phyloP scores from a whole-genome alignment of 1,139 yeast genomes.

The Yamadazyma buinensis region DNA sequence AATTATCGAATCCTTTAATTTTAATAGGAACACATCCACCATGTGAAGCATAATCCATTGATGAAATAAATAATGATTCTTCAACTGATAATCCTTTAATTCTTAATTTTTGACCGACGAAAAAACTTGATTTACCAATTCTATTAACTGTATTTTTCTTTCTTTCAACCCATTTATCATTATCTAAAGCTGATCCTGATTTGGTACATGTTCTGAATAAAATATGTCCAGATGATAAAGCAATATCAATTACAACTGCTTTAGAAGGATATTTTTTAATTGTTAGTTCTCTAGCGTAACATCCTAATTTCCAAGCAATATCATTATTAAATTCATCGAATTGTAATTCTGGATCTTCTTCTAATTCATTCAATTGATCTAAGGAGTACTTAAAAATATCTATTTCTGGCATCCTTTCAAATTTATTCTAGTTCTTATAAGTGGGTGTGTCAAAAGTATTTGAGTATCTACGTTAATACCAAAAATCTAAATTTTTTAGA shows the following conservation, averaged over 20 bases:
- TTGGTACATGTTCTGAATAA: constrained; percentile 49
- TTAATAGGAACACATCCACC: constrained; percentile 63
- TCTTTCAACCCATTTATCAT: constrained; percentile 57
- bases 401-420: constrained; percentile 3
- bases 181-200: constrained; percentile 44
- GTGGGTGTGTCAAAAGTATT: no score
- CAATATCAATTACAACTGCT: constrained; percentile 49
- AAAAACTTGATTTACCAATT: constrained; percentile 52
- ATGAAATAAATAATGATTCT: constrained; percentile 39
- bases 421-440: no score
- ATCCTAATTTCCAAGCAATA: constrained; percentile 37
- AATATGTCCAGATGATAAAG: constrained; percentile 46
- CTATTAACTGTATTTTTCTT: constrained; percentile 50
- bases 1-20: constrained; percentile 38
- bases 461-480: no score
- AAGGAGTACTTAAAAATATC: constrained; percentile 9
- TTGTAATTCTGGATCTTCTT: constrained; percentile 15
- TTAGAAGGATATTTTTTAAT: constrained; percentile 15
- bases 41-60: constrained; percentile 52
- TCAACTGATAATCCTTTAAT: constrained; percentile 26
- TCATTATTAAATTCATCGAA: constrained; percentile 25
- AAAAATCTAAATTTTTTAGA: no score
- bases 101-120: constrained; percentile 47
- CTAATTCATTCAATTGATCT: constrained; percentile 16
- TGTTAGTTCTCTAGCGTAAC: constrained; percentile 26